Percentiles rank a stretch among this genome's conserved stretches.
phyloP scores from a whole-genome alignment of 1,284 basidiomycete genomes.

The Puccinia hordei region DNA sequence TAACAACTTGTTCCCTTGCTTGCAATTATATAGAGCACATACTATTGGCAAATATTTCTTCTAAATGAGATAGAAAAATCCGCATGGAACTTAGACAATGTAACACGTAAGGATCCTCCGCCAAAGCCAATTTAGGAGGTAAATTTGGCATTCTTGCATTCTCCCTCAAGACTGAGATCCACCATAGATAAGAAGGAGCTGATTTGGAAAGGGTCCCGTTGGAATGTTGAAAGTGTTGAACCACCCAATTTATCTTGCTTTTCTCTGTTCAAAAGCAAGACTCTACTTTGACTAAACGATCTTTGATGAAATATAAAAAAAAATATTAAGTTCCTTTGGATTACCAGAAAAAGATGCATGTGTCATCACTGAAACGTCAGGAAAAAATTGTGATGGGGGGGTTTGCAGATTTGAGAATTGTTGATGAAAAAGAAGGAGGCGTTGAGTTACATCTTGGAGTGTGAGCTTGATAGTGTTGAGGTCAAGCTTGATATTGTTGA shows the following conservation, averaged over 20 bases:
- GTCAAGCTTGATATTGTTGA: neutral
- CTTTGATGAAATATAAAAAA: slow-evolving; percentile 14
- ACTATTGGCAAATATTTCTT: slow-evolving; percentile 11
- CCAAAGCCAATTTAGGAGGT: neutral
- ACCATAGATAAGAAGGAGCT: neutral
- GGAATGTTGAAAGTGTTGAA: slow-evolving; percentile 6
- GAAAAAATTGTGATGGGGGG: neutral
- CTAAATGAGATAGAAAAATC: neutral
- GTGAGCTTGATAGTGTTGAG: neutral
- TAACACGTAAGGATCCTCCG: neutral
- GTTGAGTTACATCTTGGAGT: neutral
- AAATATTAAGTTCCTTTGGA: slow-evolving; percentile 1
- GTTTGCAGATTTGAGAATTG: neutral
- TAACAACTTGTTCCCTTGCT: neutral
- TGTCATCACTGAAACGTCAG: too few species aligned
- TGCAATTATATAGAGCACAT: neutral
- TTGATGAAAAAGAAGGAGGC: neutral
- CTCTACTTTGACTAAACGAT: neutral
- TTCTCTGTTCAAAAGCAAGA: too few species aligned
- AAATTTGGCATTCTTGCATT: neutral
- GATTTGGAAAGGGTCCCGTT: neutral
- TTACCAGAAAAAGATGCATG: slow-evolving; percentile 29
- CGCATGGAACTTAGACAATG: neutral
- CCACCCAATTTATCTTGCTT: too few species aligned
- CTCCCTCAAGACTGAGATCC: slow-evolving; percentile 7